Percentiles rank a stretch among this genome's conserved stretches.
phyloP scores from a whole-genome alignment of 169 alveolate species.

The Perkinsus chesapeaki region DNA sequence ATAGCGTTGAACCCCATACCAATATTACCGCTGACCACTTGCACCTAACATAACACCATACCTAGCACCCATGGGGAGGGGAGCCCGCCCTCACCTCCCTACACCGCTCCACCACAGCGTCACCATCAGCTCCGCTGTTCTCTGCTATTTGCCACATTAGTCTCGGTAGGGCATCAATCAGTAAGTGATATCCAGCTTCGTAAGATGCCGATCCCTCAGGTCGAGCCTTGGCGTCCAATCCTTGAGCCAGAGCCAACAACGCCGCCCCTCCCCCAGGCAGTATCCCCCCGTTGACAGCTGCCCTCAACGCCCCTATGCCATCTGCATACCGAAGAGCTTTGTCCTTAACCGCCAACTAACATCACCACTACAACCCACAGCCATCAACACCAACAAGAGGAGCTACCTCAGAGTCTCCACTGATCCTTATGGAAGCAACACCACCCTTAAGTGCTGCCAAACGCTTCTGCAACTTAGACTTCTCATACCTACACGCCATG shows the following conservation, averaged over 20 bases:
- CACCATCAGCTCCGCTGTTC: neutral
- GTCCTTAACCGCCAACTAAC: neutral
- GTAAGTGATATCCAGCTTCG: neutral
- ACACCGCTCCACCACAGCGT: neutral
- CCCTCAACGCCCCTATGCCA: neutral
- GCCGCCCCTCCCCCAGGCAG: neutral
- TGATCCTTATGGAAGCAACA: neutral
- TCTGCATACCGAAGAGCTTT: neutral
- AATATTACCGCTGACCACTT: neutral
- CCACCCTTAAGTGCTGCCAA: neutral
- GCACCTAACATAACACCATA: neutral
- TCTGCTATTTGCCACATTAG: neutral
- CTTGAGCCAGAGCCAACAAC: neutral
- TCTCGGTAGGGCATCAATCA: neutral
- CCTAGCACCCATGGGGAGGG: too few species aligned
- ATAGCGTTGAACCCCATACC: neutral
- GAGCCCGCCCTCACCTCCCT: neutral
- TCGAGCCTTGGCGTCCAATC: neutral
- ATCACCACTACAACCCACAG: neutral
- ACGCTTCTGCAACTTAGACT: neutral
- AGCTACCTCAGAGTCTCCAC: neutral
- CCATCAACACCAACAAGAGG: neutral
- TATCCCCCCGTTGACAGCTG: neutral
- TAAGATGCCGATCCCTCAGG: neutral
- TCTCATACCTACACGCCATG: neutral